Base-by-base conservation (phyloP, 2,329 filamentous ascomycete species). In the Elsinoe ampelina region DNA sequence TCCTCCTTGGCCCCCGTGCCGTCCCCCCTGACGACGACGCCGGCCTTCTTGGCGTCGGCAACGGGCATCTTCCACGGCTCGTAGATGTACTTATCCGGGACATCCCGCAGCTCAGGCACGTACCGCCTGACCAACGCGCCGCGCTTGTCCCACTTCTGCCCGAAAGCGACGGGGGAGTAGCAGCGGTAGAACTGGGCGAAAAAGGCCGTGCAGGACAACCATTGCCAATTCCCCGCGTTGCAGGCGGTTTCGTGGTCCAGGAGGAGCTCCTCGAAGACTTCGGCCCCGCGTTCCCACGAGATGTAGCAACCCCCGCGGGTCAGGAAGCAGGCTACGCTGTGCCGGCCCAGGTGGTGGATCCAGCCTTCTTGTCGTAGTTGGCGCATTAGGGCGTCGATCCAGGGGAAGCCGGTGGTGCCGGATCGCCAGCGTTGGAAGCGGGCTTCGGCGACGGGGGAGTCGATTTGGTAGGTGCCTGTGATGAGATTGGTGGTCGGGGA, bases 311-410 rank as follows among this genome's bases (percentile, higher is more conserved):
- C 87, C 1, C 87, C 86, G 2, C 87, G 75, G 0, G 87, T 90
- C n/a, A 91, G 75, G 67, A 91, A 91, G 66, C 86, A 90, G 0
- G 87, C 87, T 0, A 91, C 83, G n/a, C 83, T 80, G 68, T 91
- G 87, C 0, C 87, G 79, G 1, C 86, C 87, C 0, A 90, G 76
- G 66, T 91, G 87, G 66, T 91, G 86, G 7, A 90, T 87, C 86
- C 86, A 91, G 26, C 87, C 87, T 66, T 89, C 86, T 1, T 75
- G 67, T 12, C 77, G 75, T 12, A 91, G 75, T 68, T 90, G 86
- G 1, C 86, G 80, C 87, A 91, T 90, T 39, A 90, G 74, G 0
- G 85, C 86, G 64, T 91, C 87, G 62, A 91, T 89, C 81, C 84
- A 90, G 0, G 87, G 87, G 60, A 90, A 90, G 0, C 87, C 87